Conservation (phyloP, 1,284 basidiomycete genomes). For the Trichosporon sp. region DNA sequence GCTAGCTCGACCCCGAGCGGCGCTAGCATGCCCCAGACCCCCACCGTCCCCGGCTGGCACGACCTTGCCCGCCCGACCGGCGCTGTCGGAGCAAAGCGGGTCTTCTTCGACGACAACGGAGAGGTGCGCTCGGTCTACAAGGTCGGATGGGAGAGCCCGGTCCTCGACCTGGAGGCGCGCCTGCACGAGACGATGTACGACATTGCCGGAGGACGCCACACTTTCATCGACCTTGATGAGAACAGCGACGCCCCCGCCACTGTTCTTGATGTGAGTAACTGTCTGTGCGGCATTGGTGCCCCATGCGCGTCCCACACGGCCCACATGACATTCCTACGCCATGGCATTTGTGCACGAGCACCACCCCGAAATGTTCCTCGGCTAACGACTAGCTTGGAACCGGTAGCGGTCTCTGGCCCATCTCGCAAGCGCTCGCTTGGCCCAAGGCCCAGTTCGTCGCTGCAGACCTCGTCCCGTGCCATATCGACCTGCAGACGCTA, state of each 20-base stretch:
- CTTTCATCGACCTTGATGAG: conserved; percentile 28
- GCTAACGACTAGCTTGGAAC: conserved; percentile 38
- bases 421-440: conserved; percentile 44
- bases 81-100: conserved; percentile 13
- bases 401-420: conserved; percentile 45
- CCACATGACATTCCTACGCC: not conserved
- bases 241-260: conserved; percentile 24
- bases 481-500: conserved; percentile 34
- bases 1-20: not conserved
- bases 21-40: not conserved
- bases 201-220: conserved; percentile 33
- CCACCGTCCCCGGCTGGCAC: conserved; percentile 19
- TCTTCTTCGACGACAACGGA: conserved; percentile 12
- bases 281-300: not conserved
- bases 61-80: conserved; percentile 18
- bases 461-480: conserved; percentile 40
- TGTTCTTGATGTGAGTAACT: conserved; percentile 44
- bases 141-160: conserved; percentile 44
- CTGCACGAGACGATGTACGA: conserved; percentile 45
- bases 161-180: conserved; percentile 44
- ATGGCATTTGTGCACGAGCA: not conserved
- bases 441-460: conserved; percentile 39
- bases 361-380: not conserved
- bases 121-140: conserved; percentile 29
- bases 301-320: not conserved